Percentiles rank a stretch among this genome's conserved stretches.
phyloP scores from a whole-genome alignment of 805 yeast genomes.

The Naumovozyma baii region DNA sequence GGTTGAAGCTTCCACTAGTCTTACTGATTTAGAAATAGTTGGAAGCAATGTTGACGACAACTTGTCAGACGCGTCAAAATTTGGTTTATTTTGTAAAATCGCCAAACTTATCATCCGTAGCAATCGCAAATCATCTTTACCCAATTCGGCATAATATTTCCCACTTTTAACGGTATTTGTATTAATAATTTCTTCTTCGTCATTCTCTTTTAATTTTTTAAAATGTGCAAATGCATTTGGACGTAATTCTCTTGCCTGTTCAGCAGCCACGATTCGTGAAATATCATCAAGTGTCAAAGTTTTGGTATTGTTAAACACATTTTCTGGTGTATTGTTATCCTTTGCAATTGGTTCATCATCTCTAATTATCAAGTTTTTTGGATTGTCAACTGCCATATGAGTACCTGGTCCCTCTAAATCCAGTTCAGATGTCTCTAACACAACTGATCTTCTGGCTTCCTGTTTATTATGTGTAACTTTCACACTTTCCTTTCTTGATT shows the following conservation, averaged over 20 bases:
- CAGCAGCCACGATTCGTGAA: constrained; percentile 93
- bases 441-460: constrained; percentile 55
- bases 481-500: constrained; percentile 61
- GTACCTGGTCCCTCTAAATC: constrained; percentile 11
- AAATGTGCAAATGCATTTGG: constrained; percentile 89
- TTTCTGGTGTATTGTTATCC: constrained; percentile 31
- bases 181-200: constrained; percentile 16
- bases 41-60: constrained; percentile 34
- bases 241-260: constrained; percentile 85
- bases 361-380: constrained; percentile 27
- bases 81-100: constrained; percentile 16
- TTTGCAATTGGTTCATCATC: constrained; percentile 16
- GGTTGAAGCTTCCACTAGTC: constrained; percentile 6
- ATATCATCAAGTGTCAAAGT: constrained; percentile 90
- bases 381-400: constrained; percentile 5
- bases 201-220: constrained; percentile 32
- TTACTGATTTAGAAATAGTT: constrained; percentile 65
- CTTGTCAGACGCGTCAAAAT: constrained; percentile 4
- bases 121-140: constrained; percentile 36
- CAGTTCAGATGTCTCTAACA: constrained; percentile 42
- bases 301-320: constrained; percentile 67
- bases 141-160: constrained; percentile 51
- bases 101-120: constrained; percentile 46
- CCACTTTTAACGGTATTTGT: constrained; percentile 20
- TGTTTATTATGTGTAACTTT: constrained; percentile 41